Evolutionary conservation across 164 flowering plant species (phyloP).

Genomic region (Nymphaea colorata): DNA sequence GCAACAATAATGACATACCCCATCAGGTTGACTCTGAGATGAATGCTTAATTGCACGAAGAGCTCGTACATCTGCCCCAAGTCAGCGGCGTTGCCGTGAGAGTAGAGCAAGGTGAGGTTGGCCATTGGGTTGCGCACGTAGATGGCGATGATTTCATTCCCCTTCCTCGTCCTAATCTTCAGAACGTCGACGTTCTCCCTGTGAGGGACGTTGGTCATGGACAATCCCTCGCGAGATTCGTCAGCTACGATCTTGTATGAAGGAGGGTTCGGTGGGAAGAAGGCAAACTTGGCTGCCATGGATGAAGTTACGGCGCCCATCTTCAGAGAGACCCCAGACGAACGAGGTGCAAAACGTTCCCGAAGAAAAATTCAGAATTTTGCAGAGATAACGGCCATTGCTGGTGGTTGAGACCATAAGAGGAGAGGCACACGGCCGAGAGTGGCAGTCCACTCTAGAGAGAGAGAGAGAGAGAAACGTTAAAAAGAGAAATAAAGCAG

Average conservation of each 20-base stretch:
- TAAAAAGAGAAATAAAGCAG: no score
- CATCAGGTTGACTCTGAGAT: constrained; percentile 75
- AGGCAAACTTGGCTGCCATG: constrained; percentile 92
- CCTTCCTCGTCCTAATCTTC: constrained; percentile 53
- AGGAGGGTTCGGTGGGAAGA: constrained; percentile 85
- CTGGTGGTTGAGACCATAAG: background rate
- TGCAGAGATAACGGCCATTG: background rate
- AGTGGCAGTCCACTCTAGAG: background rate
- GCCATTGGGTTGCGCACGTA: constrained; percentile 84
- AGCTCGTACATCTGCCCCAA: constrained; percentile 97
- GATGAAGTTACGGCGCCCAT: constrained; percentile 97
- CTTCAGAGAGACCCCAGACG: constrained; percentile 4
- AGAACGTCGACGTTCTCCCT: constrained; percentile 80
- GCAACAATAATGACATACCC: constrained; percentile 33
- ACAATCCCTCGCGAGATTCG: constrained; percentile 44
- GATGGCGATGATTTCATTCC: constrained; percentile 67
- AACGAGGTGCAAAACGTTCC: background rate
- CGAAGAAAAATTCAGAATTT: background rate
- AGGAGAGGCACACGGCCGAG: background rate
- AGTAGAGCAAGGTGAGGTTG: constrained; percentile 71
- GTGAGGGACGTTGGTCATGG: constrained; percentile 59
- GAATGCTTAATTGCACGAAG: constrained; percentile 76
- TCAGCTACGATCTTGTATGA: constrained; percentile 62
- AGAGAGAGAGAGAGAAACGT: background rate
- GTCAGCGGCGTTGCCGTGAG: constrained; percentile 97